phyloP scores from a whole-genome alignment of 345 rosid species.

The Linum lewisii region DNA sequence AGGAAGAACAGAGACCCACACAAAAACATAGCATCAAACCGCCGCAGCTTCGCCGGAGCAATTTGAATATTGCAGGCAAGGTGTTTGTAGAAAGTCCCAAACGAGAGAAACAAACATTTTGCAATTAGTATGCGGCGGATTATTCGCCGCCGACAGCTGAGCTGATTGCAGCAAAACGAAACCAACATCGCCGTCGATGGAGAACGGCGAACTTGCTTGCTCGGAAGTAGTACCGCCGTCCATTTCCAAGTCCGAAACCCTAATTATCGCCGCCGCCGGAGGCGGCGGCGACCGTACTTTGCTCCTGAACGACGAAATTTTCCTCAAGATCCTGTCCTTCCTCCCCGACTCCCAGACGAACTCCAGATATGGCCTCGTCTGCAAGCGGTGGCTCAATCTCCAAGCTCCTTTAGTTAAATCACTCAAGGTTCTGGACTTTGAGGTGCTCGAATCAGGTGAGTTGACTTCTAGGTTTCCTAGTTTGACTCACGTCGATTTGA shows the following conservation, averaged over 20 bases:
- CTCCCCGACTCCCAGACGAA: not conserved
- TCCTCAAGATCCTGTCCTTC: not conserved
- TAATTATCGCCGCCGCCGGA: not conserved
- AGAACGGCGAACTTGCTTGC: not conserved
- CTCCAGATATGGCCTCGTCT: not conserved
- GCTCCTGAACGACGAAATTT: not conserved
- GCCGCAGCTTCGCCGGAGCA: no score
- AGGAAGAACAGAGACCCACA: no score
- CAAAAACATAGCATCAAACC: no score
- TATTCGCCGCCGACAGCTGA: not conserved
- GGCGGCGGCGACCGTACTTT: not conserved
- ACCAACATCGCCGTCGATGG: not conserved
- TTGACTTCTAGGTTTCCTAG: not conserved
- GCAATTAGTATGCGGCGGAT: not conserved
- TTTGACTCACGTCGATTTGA: not conserved
- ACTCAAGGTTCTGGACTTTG: not conserved
- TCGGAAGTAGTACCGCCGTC: not conserved
- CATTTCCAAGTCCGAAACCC: not conserved
- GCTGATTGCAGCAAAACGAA: not conserved
- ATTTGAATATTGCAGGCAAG: no score
- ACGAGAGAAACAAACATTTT: not conserved
- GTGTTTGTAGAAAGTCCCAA: not conserved
- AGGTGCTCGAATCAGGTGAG: not conserved
- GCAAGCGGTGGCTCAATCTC: constrained; percentile 1
- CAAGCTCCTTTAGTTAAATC: not conserved